Evolutionary conservation across 1,284 basidiomycete genomes (phyloP).

Genomic region (Sphaerobolus stellatus): DNA sequence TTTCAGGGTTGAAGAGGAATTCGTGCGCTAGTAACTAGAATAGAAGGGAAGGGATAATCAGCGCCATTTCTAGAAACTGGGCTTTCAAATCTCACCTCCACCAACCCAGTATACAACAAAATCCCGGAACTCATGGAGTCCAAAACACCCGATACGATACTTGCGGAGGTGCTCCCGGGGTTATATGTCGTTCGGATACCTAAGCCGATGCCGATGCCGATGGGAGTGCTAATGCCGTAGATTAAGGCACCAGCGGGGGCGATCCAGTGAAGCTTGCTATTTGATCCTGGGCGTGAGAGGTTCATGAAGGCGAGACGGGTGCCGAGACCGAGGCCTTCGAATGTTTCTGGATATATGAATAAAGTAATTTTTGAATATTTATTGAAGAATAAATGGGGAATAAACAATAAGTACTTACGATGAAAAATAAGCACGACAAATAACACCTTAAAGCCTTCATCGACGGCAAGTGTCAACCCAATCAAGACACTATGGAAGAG

Average conservation of each 20-base stretch:
- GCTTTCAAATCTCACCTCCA: constrained; percentile 57
- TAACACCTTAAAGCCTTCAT: constrained; percentile 76
- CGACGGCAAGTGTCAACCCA: constrained; percentile 90
- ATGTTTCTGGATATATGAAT: constrained; percentile 60
- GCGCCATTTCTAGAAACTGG: constrained; percentile 6
- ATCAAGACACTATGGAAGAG: constrained; percentile 88
- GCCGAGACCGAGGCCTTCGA: constrained; percentile 90
- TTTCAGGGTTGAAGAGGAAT: constrained; percentile 84
- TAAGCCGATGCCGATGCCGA: constrained; percentile 83
- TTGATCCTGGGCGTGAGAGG: constrained; percentile 60
- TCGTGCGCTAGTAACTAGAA: constrained; percentile 84
- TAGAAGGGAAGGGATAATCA: constrained; percentile 5
- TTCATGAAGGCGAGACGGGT: constrained; percentile 76
- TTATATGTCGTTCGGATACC: constrained; percentile 84
- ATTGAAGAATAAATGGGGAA: constrained; percentile 8
- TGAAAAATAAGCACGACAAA: constrained; percentile 93
- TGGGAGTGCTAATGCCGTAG: constrained; percentile 80
- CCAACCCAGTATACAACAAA: constrained; percentile 87
- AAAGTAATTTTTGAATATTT: too few species aligned
- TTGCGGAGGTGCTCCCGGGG: constrained; percentile 70
- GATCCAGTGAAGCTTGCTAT: constrained; percentile 59
- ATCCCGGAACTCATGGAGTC: constrained; percentile 89
- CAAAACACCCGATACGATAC: constrained; percentile 80
- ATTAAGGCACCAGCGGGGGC: constrained; percentile 64
- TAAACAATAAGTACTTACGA: constrained; percentile 46